Base-by-base conservation (phyloP, 306 rosid genomes). In the Cyclanthera cordifolia region DNA sequence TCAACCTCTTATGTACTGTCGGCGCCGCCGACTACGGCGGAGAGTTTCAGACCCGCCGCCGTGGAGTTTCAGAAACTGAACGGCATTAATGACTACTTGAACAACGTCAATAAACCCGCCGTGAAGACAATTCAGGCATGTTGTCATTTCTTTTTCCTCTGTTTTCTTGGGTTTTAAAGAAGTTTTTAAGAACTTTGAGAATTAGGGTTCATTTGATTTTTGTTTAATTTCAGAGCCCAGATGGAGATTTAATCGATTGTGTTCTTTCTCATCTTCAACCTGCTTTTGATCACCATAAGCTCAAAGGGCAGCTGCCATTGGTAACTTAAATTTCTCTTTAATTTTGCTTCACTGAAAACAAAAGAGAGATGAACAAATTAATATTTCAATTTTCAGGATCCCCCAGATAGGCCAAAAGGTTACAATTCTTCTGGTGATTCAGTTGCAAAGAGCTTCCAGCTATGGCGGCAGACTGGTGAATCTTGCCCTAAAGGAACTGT, bases 221-320 rank as follows among this genome's bases (percentile, higher is more conserved):
- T 30, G 1, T 65, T 77, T 10, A 1, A 50, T n/a, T 85, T 60
- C 87, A 94, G 99, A 90, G 99, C 73, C 49, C 95, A 47, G 99
- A 94, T 81, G 99, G 99, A 16, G 99, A 94, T 85, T 70, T 88
- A 60, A 94, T 94, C 28, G 99, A 94, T 48, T 94, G 99, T 71
- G 89, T 94, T 71, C 55, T 74, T 20, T 75, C 95, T 77, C 88
- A 90, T 83, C 90, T 85, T 23, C 99, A 94, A 53, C 97, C 91
- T 65, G 95, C 99, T 72, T 94, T 94, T 83, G 96, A 94, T 72
- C 97, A 88, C 77, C 95, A 86, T 48, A 19, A 73, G 27, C 95
- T 90, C 7, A 82, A 60, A 85, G 95, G 96, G 46, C 80, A 83
- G 64, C 86, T 24, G 73, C 91, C 99, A 78, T 81, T 90, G 53